These are phyloP conservation scores for Ceratocystis harringtonii DNA, from an alignment of 2,329 filamentous ascomycete genomes.

Conservation along the genomic window DNA sequence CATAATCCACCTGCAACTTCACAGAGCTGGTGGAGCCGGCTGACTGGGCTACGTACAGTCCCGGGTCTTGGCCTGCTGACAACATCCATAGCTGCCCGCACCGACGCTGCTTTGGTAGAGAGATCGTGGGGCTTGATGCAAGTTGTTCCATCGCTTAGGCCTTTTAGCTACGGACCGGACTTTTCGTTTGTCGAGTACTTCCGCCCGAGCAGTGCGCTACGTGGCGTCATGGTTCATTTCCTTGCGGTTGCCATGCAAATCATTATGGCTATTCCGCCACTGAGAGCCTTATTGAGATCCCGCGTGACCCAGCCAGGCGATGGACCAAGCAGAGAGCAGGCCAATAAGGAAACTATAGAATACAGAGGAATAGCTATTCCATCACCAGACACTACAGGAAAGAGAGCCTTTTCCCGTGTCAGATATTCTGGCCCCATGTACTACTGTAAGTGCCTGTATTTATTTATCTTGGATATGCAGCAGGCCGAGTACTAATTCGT, in stretches of 20 bases:
- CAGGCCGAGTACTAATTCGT: not conserved
- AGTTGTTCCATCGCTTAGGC: slow-evolving; percentile 29
- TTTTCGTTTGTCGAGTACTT: slow-evolving; percentile 44
- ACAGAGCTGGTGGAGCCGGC: slow-evolving; percentile 28
- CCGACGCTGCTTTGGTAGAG: slow-evolving; percentile 41
- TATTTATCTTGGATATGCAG: not conserved
- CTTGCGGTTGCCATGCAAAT: slow-evolving; percentile 30
- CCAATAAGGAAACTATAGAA: slow-evolving; percentile 44
- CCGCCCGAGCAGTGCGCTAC: slow-evolving; percentile 34
- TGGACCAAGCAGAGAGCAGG: slow-evolving; percentile 37
- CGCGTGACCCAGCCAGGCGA: slow-evolving; percentile 39
- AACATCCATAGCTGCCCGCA: slow-evolving; percentile 34
- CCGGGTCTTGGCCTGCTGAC: slow-evolving; percentile 41
- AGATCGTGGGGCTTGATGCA: slow-evolving; percentile 47
- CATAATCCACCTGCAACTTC: slow-evolving; percentile 22
- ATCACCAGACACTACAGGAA: slow-evolving; percentile 22
- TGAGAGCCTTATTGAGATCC: slow-evolving; percentile 31
- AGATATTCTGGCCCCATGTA: slow-evolving; percentile 44
- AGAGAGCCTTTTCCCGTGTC: slow-evolving; percentile 40
- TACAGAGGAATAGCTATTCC: slow-evolving; percentile 43
- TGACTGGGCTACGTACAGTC: slow-evolving; percentile 36
- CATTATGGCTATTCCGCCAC: slow-evolving; percentile 32
- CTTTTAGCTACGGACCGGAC: slow-evolving; percentile 43
- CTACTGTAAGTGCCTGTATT: slow-evolving; percentile 33
- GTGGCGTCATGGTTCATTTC: slow-evolving; percentile 37